Conservation (phyloP, 2,329 filamentous ascomycete genomes). For the Neofusicoccum laricinum region DNA sequence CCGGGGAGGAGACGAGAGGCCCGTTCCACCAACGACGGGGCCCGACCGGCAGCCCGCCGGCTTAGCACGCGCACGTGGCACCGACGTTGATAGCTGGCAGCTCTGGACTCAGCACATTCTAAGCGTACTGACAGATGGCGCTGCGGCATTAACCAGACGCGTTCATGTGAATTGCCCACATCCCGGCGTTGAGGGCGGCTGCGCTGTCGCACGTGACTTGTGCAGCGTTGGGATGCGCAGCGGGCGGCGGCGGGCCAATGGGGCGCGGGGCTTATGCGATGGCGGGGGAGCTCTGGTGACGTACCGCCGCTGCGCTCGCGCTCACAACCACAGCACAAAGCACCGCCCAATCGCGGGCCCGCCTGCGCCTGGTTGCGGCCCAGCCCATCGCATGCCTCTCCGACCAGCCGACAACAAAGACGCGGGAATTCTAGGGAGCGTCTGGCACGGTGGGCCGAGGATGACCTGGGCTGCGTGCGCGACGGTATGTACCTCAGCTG, state of each 20-base stretch:
- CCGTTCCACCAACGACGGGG: background rate
- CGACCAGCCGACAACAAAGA: slow-evolving; percentile 2
- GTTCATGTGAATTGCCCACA: background rate
- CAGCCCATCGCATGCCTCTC: background rate
- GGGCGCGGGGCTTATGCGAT: background rate
- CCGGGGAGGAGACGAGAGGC: background rate
- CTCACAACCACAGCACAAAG: background rate
- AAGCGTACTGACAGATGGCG: background rate
- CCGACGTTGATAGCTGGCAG: background rate
- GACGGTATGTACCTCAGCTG: background rate
- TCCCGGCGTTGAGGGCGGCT: background rate
- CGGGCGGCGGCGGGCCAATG: background rate
- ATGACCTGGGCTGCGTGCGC: background rate
- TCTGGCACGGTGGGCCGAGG: background rate
- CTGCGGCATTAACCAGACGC: background rate
- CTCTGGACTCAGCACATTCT: too few relatives aligned
- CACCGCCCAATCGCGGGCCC: background rate
- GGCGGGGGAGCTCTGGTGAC: background rate
- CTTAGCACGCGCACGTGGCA: slow-evolving; percentile 2
- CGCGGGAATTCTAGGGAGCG: slow-evolving; percentile 1
- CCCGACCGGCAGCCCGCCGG: background rate
- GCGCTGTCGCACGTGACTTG: background rate
- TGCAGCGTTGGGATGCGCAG: background rate
- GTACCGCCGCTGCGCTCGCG: background rate
- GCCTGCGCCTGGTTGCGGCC: too few relatives aligned